Conservation (phyloP, 2,329 filamentous ascomycete genomes). For the Massarina eburnea region DNA sequence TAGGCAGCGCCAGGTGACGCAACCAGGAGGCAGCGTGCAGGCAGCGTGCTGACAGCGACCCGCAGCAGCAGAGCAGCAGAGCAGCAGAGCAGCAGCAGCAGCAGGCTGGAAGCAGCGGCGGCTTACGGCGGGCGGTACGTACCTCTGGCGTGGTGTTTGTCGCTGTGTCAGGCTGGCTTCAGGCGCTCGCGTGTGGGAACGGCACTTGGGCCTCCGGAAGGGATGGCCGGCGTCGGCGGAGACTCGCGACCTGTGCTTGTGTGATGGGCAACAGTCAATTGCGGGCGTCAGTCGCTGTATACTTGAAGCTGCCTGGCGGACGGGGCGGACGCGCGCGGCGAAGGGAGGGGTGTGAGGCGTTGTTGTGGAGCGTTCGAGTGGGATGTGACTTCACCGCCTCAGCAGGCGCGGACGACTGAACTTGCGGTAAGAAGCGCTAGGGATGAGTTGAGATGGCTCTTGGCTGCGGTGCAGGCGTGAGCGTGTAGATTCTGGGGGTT, state of each 20-base stretch:
- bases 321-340: conserved; percentile 31
- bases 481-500: conserved; percentile 15
- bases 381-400: conserved; percentile 45
- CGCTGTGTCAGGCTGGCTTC: conserved; percentile 18
- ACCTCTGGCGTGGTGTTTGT: conserved; percentile 34
- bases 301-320: conserved; percentile 33
- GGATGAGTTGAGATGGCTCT: conserved; percentile 16
- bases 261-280: conserved; percentile 30
- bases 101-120: conserved; percentile 4
- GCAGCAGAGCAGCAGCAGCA: not conserved
- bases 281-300: conserved; percentile 22
- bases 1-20: conserved; percentile 14
- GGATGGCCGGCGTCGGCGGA: conserved; percentile 35
- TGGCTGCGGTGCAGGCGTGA: conserved; percentile 24
- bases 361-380: conserved; percentile 41
- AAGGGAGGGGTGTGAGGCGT: conserved; percentile 31
- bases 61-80: conserved; percentile 6
- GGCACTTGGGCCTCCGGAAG: conserved; percentile 46
- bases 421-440: conserved; percentile 18
- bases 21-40: conserved; percentile 10
- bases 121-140: conserved; percentile 16
- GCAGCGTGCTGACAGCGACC: conserved; percentile 12
- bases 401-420: conserved; percentile 20
- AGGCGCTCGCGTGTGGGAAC: conserved; percentile 33
- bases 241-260: conserved; percentile 37